These are phyloP conservation scores for Colletotrichum magnum DNA, from an alignment of 2,329 filamentous ascomycete species.

Conservation along the genomic window DNA sequence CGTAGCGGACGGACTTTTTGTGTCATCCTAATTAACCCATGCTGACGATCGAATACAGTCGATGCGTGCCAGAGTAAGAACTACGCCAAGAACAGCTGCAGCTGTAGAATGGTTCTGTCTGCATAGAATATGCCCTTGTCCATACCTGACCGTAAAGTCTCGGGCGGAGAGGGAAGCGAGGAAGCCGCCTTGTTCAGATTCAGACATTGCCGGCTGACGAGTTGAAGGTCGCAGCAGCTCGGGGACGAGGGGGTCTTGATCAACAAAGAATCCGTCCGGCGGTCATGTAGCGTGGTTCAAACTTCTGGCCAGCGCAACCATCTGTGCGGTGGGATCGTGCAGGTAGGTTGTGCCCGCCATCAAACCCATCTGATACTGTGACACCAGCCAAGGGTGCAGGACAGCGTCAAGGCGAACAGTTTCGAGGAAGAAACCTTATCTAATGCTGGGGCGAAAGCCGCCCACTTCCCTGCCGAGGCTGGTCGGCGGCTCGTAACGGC, in stretches of 20 bases:
- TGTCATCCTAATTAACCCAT: conserved; percentile 34
- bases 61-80: conserved; percentile 14
- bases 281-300: conserved; percentile 16
- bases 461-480: conserved; percentile 1
- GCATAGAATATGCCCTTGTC: conserved; percentile 13
- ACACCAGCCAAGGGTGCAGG: conserved; percentile 31
- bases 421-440: conserved; percentile 33
- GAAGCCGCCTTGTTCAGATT: background rate
- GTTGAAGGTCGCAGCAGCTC: background rate
- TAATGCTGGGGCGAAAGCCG: conserved; percentile 9
- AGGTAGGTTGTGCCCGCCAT: conserved; percentile 21
- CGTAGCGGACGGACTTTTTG: conserved; percentile 30
- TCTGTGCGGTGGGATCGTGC: conserved; percentile 35
- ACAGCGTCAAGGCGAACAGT: conserved; percentile 33
- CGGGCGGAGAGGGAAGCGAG: background rate
- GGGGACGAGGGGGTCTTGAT: background rate
- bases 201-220: background rate
- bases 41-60: conserved; percentile 28
- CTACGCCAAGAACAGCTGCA: conserved; percentile 12
- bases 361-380: conserved; percentile 39
- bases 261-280: background rate
- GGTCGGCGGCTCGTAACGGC: conserved; percentile 18
- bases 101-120: background rate
- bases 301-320: conserved; percentile 22
- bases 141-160: conserved; percentile 28